Percentiles rank a stretch among this genome's conserved stretches.
Evolutionary conservation across 306 rosid genomes (phyloP).

Genomic region (Cicer arietinum): DNA sequence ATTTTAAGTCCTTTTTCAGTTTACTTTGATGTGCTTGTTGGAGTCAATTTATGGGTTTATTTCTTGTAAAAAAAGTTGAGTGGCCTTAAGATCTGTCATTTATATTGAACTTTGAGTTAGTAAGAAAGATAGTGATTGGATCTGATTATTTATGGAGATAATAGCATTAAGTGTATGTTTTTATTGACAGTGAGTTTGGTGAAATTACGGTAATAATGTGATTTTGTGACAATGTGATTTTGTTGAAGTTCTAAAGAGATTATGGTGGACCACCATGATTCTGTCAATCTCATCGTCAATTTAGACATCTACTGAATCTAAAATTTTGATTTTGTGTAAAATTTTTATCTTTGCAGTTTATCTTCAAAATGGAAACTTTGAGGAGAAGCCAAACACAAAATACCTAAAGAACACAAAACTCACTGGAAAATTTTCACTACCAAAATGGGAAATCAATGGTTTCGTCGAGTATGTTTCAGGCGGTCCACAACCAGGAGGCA

Average conservation of each 20-base stretch:
- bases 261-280: too few species aligned
- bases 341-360: conserved; percentile 51
- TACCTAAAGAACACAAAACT: conserved; percentile 68
- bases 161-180: not conserved
- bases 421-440: conserved; percentile 68
- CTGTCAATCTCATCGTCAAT: too few species aligned
- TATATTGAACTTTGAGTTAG: not conserved
- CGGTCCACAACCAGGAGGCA: conserved; percentile 95
- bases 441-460: conserved; percentile 90
- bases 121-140: conserved; percentile 23
- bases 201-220: too few species aligned
- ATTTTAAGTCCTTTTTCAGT: not conserved
- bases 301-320: not conserved
- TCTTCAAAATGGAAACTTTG: conserved; percentile 88
- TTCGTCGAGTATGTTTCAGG: conserved; percentile 86
- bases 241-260: too few species aligned
- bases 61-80: not conserved
- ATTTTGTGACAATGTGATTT: too few species aligned
- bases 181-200: too few species aligned
- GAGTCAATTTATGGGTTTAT: conserved; percentile 14
- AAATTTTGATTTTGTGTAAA: not conserved
- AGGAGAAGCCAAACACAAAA: conserved; percentile 66
- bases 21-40: conserved; percentile 30
- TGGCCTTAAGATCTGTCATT: conserved; percentile 25
- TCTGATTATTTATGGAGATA: conserved; percentile 5